Conservation (phyloP, 768 basidiomycete species). For the Kwoniella mangroviensis region DNA sequence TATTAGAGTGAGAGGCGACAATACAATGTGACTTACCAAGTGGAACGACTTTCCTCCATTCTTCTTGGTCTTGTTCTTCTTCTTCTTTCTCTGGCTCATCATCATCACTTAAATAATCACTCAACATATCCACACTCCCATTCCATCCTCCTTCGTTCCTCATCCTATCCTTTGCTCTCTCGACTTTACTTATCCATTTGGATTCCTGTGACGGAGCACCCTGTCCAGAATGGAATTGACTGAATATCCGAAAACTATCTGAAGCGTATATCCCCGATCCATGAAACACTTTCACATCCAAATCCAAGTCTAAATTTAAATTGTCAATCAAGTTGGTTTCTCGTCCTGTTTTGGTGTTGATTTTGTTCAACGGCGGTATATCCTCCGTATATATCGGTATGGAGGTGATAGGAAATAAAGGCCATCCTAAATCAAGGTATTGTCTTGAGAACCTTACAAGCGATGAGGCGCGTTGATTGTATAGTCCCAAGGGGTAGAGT, state of each 20-base stretch:
- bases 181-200: conserved; percentile 34
- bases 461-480: conserved; percentile 65
- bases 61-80: conserved; percentile 63
- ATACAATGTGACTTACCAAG: conserved; percentile 38
- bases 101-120: conserved; percentile 34
- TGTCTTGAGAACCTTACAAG: conserved; percentile 64
- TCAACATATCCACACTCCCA: conserved; percentile 4
- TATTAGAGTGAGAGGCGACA: neutral
- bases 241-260: conserved; percentile 78
- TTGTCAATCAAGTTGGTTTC: neutral
- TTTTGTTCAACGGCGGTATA: neutral
- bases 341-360: neutral
- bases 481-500: conserved; percentile 67
- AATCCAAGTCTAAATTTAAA: conserved; percentile 58
- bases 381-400: neutral
- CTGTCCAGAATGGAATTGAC: conserved; percentile 36
- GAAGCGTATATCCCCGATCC: conserved; percentile 74
- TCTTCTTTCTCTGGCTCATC: conserved; percentile 36
- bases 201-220: conserved; percentile 46
- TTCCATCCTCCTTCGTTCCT: conserved; percentile 9
- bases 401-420: conserved; percentile 7
- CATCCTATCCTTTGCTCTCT: conserved; percentile 26
- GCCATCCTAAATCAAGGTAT: conserved; percentile 60
- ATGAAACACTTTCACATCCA: conserved; percentile 64
- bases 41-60: conserved; percentile 71